phyloP scores from a whole-genome alignment of 306 rosid genomes.

The Alnus glutinosa region DNA sequence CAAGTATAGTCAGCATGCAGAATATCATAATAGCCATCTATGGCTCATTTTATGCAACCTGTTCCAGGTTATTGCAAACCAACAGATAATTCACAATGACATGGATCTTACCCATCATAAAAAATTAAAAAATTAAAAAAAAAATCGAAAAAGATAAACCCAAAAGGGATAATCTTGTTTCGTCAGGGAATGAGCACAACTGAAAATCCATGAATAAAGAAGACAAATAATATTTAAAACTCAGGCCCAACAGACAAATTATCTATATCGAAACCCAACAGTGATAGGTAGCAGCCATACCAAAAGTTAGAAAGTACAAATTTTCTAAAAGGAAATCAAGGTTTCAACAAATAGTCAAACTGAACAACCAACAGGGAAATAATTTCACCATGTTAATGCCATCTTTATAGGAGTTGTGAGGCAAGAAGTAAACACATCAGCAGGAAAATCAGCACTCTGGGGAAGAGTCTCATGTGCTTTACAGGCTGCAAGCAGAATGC shows the following conservation, averaged over 20 bases:
- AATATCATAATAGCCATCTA: neutral
- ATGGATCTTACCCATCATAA: neutral
- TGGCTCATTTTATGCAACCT: neutral
- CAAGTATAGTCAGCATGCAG: neutral
- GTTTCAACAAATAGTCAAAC: slow-evolving; percentile 10
- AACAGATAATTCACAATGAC: neutral
- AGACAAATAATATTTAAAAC: neutral
- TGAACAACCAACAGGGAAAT: slow-evolving; percentile 26
- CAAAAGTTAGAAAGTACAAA: neutral
- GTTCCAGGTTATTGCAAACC: neutral
- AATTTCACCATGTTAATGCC: slow-evolving; percentile 93
- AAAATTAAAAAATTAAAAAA: too few species aligned
- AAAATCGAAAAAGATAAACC: neutral
- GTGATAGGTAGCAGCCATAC: neutral
- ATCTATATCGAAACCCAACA: neutral
- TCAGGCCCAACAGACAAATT: neutral
- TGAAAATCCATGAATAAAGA: neutral
- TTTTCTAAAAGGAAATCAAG: slow-evolving; percentile 4
- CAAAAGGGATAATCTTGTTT: neutral
- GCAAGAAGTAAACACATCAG: slow-evolving; percentile 95
- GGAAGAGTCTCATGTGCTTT: slow-evolving; percentile 98
- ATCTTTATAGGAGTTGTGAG: slow-evolving; percentile 98
- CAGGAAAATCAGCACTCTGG: slow-evolving; percentile 97
- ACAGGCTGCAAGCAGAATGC: slow-evolving; percentile 97
- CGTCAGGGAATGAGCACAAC: neutral